phyloP scores from a whole-genome alignment of 2,329 filamentous ascomycete species.

The Hymenoscyphus albidus region DNA sequence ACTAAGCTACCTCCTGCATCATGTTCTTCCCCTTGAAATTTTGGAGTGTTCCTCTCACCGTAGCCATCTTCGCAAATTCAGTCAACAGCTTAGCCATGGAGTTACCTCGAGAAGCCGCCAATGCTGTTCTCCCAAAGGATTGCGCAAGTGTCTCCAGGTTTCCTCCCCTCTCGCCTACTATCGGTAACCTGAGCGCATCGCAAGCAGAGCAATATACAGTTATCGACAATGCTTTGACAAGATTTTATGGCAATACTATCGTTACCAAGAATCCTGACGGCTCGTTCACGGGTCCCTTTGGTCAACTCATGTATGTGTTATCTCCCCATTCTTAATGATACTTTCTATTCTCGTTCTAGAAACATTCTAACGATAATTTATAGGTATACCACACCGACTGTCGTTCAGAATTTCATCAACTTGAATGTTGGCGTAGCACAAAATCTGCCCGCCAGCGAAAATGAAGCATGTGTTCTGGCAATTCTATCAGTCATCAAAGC shows the following conservation, averaged over 20 bases:
- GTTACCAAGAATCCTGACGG: slow-evolving; percentile 5
- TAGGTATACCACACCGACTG: not conserved
- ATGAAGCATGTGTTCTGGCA: slow-evolving; percentile 6
- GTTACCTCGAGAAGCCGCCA: not conserved
- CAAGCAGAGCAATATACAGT: not conserved
- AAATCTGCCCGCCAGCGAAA: not conserved
- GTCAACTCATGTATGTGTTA: slow-evolving; percentile 7
- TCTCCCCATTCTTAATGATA: not conserved
- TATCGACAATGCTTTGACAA: slow-evolving; percentile 1
- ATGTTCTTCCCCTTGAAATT: slow-evolving; percentile 3
- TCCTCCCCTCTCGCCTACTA: not conserved
- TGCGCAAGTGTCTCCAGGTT: slow-evolving; percentile 1
- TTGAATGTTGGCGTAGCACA: slow-evolving; percentile 1
- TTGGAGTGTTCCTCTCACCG: not conserved
- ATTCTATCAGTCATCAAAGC: slow-evolving; percentile 6
- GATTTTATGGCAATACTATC: not conserved
- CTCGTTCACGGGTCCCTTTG: slow-evolving; percentile 2
- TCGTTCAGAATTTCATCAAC: slow-evolving; percentile 2
- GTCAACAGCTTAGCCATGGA: not conserved
- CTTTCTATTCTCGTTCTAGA: too few relatives aligned
- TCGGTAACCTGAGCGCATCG: not conserved
- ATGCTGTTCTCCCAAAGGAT: not conserved
- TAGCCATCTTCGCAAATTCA: not conserved
- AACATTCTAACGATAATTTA: not conserved
- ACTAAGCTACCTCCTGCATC: not conserved